Evolutionary conservation across 345 rosid genomes (phyloP).

Genomic region (Turritis glabra): DNA sequence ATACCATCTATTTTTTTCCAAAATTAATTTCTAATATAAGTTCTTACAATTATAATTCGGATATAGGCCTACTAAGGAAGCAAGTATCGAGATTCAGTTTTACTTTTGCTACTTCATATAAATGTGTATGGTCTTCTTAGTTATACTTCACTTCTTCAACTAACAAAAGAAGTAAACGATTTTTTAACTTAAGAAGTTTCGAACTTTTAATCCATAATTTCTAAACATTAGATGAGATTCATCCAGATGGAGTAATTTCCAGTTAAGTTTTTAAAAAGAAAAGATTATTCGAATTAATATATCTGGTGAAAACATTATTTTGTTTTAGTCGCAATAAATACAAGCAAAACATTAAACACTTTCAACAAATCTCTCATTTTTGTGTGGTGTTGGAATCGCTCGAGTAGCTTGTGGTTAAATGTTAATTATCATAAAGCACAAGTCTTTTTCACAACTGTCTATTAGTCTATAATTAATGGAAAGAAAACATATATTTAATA

Average conservation of each 20-base stretch:
- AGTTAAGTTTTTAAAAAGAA: no score
- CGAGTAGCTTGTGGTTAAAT: neutral
- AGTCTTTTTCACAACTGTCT: conserved; percentile 1
- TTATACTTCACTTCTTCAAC: neutral
- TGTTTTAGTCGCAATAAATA: neutral
- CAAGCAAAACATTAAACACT: neutral
- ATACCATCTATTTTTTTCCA: neutral
- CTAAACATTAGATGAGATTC: neutral
- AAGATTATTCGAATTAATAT: no score
- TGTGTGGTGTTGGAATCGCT: conserved; percentile 10
- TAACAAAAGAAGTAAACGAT: neutral
- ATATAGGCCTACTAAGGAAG: no score
- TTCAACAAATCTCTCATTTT: neutral
- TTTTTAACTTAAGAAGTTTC: neutral
- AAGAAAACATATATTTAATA: conserved; percentile 1
- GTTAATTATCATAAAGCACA: neutral
- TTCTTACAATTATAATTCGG: neutral
- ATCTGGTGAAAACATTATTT: neutral
- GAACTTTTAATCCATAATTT: neutral
- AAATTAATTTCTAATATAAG: neutral
- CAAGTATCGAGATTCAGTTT: no score
- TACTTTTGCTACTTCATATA: no score
- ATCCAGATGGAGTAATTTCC: neutral
- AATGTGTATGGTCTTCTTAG: no score
- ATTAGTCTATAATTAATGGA: neutral